Percentiles rank a stretch among this genome's conserved stretches.
Evolutionary conservation across 2,329 filamentous ascomycete genomes (phyloP).

Genomic region (Truncatella angustata): DNA sequence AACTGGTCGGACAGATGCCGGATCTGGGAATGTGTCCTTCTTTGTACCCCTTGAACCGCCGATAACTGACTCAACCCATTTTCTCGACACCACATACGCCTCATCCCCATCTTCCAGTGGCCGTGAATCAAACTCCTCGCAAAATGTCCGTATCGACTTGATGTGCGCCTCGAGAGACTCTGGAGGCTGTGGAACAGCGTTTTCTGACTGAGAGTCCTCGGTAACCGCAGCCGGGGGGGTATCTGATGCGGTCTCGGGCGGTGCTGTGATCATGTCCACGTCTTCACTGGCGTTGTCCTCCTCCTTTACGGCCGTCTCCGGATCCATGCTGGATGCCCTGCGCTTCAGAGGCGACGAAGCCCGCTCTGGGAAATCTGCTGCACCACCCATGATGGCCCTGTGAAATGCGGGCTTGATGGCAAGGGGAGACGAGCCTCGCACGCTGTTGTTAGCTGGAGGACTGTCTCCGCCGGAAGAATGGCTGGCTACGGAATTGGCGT

Average conservation of each 20-base stretch:
- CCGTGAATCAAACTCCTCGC: conserved; percentile 48
- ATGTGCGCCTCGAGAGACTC: conserved; percentile 68
- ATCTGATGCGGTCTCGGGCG: conserved; percentile 14
- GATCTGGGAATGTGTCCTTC: conserved; percentile 47
- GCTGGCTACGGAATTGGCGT: conserved; percentile 54
- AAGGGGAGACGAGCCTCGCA: conserved; percentile 51
- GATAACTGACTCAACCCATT: conserved; percentile 75
- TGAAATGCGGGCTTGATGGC: conserved; percentile 41
- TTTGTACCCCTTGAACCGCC: conserved; percentile 61
- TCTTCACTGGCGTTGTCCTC: conserved; percentile 40
- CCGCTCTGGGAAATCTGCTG: conserved; percentile 55
- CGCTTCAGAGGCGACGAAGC: conserved; percentile 66
- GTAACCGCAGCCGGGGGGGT: background rate
- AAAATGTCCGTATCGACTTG: conserved; percentile 63
- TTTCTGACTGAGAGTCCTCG: background rate
- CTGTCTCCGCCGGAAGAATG: conserved; percentile 52
- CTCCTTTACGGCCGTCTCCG: conserved; percentile 30
- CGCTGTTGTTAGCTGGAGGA: conserved; percentile 37
- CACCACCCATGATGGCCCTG: conserved; percentile 59
- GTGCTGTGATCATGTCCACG: conserved; percentile 42
- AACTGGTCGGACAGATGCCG: conserved; percentile 68
- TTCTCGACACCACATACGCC: conserved; percentile 74
- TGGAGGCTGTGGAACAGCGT: conserved; percentile 14
- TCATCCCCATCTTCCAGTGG: conserved; percentile 68
- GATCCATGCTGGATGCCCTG: conserved; percentile 61